Conservation (phyloP, 768 basidiomycete genomes). For the Galerina marginata region DNA sequence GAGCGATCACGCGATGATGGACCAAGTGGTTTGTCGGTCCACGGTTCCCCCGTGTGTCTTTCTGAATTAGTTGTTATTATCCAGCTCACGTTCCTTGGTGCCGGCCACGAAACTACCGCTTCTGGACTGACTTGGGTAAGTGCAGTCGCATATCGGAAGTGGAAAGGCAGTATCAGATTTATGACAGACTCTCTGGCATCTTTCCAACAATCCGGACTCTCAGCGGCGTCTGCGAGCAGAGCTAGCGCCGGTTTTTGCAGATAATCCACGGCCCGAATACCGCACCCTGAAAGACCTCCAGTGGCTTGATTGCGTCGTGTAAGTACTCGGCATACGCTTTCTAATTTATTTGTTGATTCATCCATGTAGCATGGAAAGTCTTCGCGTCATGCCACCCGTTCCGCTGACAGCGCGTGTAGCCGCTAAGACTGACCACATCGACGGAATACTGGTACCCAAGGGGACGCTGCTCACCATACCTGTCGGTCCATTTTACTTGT, state of each 20-base stretch:
- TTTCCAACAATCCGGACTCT: constrained; percentile 48
- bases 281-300: constrained; percentile 40
- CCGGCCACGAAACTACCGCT: constrained; percentile 53
- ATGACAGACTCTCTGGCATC: constrained; percentile 54
- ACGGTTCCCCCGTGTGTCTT: background rate
- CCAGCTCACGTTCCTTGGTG: constrained; percentile 54
- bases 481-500: constrained; percentile 14
- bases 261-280: constrained; percentile 43
- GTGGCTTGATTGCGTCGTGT: constrained; percentile 49
- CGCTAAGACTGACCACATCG: constrained; percentile 43
- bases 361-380: constrained; percentile 40
- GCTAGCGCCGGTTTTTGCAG: constrained; percentile 38
- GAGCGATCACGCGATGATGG: constrained; percentile 55
- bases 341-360: background rate
- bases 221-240: constrained; percentile 54
- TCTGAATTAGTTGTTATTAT: background rate
- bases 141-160: background rate
- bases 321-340: background rate
- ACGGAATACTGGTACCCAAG: constrained; percentile 48
- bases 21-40: constrained; percentile 48
- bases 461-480: constrained; percentile 49
- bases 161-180: constrained; percentile 5
- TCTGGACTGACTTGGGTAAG: constrained; percentile 55
- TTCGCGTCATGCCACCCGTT: constrained; percentile 46
- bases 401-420: constrained; percentile 45